phyloP scores from a whole-genome alignment of 2,329 filamentous ascomycete genomes.

The Alternaria brassicae region DNA sequence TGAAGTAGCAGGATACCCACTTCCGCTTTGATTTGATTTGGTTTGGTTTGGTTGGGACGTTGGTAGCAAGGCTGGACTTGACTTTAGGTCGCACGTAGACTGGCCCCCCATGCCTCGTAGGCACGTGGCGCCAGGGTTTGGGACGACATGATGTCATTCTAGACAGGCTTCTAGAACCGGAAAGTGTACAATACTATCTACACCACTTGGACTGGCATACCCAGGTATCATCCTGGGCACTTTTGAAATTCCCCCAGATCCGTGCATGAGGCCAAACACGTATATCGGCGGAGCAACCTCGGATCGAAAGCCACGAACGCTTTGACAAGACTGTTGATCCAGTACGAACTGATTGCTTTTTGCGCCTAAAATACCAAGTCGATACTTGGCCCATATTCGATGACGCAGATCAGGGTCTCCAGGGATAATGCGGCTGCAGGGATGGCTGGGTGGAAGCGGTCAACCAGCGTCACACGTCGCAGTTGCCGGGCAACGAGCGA shows the following conservation, averaged over 20 bases:
- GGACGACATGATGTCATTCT: not conserved
- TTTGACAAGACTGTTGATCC: not conserved
- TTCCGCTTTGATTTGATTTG: conserved; percentile 17
- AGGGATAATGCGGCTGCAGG: conserved; percentile 22
- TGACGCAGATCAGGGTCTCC: conserved; percentile 4
- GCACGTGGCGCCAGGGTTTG: not conserved
- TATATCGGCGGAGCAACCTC: not conserved
- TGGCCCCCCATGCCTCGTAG: not conserved
- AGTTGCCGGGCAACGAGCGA: conserved; percentile 36
- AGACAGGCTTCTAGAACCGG: not conserved
- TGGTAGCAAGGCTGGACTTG: not conserved
- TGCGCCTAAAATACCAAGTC: not conserved
- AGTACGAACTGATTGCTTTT: not conserved
- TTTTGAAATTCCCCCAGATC: not conserved
- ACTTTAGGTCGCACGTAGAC: not conserved
- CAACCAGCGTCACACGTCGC: conserved; percentile 25
- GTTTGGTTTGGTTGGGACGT: not conserved
- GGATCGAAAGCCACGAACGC: conserved; percentile 6
- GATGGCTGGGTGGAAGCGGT: conserved; percentile 27
- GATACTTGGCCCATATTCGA: not conserved
- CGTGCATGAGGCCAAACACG: conserved; percentile 1
- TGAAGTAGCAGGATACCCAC: conserved; percentile 27
- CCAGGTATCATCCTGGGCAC: not conserved
- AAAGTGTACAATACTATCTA: not conserved
- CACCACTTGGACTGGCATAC: not conserved